Evolutionary conservation across 495 filamentous ascomycete species (phyloP).

Genomic region (Hypoxylon rickii): DNA sequence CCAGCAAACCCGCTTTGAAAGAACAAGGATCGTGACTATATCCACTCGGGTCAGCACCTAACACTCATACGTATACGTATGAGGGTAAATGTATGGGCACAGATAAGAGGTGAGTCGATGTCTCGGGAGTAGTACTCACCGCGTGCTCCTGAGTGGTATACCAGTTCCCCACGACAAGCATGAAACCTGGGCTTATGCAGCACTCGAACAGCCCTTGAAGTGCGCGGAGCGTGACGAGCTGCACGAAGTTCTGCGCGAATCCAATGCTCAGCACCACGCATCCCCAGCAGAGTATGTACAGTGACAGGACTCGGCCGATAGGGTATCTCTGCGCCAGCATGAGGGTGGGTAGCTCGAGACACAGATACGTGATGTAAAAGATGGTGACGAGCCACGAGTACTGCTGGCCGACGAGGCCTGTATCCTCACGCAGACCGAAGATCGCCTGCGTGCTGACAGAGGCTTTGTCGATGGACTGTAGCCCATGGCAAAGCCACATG

Average conservation of each 20-base stretch:
- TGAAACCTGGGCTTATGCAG: slow-evolving; percentile 40
- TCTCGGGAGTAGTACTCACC: too few relatives aligned
- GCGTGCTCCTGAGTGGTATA: slow-evolving; percentile 42
- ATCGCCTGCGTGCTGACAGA: slow-evolving; percentile 34
- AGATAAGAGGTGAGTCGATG: too few relatives aligned
- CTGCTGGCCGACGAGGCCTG: slow-evolving; percentile 30
- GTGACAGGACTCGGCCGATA: slow-evolving; percentile 20
- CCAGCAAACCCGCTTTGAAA: slow-evolving; percentile 39
- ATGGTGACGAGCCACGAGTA: slow-evolving; percentile 32
- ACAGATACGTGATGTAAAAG: slow-evolving; percentile 35
- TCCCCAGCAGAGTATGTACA: slow-evolving; percentile 28
- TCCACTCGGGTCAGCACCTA: too few relatives aligned
- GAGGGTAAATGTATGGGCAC: too few relatives aligned
- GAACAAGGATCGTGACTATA: slow-evolving; percentile 38
- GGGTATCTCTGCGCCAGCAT: slow-evolving; percentile 28
- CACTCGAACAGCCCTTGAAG: slow-evolving; percentile 42
- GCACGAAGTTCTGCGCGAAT: slow-evolving; percentile 26
- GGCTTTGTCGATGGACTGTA: slow-evolving; percentile 30
- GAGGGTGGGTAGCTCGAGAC: slow-evolving; percentile 28
- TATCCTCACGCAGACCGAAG: slow-evolving; percentile 34
- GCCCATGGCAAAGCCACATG: slow-evolving; percentile 38
- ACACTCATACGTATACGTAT: too few relatives aligned
- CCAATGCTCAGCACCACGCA: slow-evolving; percentile 26
- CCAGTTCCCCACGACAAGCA: slow-evolving; percentile 40
- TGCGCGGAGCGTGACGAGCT: slow-evolving; percentile 31